Base-by-base conservation (phyloP, 2,329 filamentous ascomycete genomes). In the Alternaria infectoria region DNA sequence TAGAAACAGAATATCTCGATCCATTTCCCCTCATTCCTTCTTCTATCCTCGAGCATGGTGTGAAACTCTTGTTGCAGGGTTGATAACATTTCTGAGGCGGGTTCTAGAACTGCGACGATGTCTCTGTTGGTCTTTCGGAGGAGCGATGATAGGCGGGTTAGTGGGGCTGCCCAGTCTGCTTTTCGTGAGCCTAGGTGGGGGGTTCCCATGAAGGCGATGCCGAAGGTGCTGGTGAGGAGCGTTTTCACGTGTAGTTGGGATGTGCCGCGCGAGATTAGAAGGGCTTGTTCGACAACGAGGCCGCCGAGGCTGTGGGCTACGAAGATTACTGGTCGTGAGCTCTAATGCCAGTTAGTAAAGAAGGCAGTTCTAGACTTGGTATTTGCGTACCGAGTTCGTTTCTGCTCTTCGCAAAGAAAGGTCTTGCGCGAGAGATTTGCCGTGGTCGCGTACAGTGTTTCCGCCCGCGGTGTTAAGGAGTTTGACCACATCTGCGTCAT, bases 61-160 rank as follows among this genome's bases (percentile, higher is more conserved):
- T 17, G 15, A 8, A 40, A 40, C 5, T 40, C 36, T 40, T 40
- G 36, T 40, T 40, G 36, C 4, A 40, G 36, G 15, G 15, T 6
- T 40, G 36, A 9, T 10, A 40, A 15, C 36, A 40, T 40, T 40
- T 17, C 36, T 5, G 36, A 40, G 12, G 32, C 8, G 0, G 32
- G 32, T 40, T 40, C 36, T 2, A 40, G n/a, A 0, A 40, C 36
- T 2, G 9, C 36, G 9, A 40, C n/a, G n/a, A 40, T 10, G 0
- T 2, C n/a, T 40, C 1, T 6, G n/a, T 40, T 40, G 8, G 36
- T 40, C 0, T 11, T 40, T 0, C 0, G 36, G 8, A 40, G 0
- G 15, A 40, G 36, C 0, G 36, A 40, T 1, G n/a, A 17, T 2
- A 40, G 36, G 0, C 3, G 36, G 4, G 8, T 40, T 2, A 40